phyloP scores from a whole-genome alignment of 495 filamentous ascomycete genomes.

The Penicillium samsonianum region DNA sequence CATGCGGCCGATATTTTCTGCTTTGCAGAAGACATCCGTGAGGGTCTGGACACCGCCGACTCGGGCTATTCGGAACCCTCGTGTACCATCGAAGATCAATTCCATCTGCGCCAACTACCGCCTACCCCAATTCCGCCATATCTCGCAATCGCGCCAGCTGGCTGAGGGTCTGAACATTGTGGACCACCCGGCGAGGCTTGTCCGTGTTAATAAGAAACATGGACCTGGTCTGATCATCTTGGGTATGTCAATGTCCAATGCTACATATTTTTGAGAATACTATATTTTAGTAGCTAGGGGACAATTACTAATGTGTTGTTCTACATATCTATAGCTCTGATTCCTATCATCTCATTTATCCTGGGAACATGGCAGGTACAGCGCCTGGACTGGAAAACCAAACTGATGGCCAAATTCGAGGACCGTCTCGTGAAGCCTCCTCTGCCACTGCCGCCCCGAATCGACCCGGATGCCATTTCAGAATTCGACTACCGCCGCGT shows the following conservation, averaged over 20 bases:
- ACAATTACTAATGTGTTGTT: conserved; percentile 5
- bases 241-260: conserved; percentile 47
- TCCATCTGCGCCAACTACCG: conserved; percentile 43
- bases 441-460: conserved; percentile 76
- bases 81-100: conserved; percentile 29
- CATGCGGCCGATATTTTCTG: conserved; percentile 40
- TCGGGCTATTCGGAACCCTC: conserved; percentile 21
- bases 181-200: conserved; percentile 77
- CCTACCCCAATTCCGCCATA: conserved; percentile 39
- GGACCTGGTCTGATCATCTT: conserved; percentile 81
- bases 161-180: conserved; percentile 62
- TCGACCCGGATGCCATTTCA: conserved; percentile 75
- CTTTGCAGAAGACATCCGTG: conserved; percentile 29
- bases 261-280: not conserved
- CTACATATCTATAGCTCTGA: conserved; percentile 61
- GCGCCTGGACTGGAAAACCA: conserved; percentile 89
- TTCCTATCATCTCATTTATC: conserved; percentile 85
- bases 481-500: conserved; percentile 95
- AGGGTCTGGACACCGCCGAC: conserved; percentile 25
- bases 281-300: not conserved
- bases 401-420: conserved; percentile 84
- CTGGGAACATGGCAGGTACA: conserved; percentile 97
- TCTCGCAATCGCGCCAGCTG: conserved; percentile 26
- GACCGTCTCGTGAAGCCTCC: conserved; percentile 86
- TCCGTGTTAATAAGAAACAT: conserved; percentile 71